Evolutionary conservation across 345 rosid species (phyloP).

Genomic region (Corchorus olitorius): DNA sequence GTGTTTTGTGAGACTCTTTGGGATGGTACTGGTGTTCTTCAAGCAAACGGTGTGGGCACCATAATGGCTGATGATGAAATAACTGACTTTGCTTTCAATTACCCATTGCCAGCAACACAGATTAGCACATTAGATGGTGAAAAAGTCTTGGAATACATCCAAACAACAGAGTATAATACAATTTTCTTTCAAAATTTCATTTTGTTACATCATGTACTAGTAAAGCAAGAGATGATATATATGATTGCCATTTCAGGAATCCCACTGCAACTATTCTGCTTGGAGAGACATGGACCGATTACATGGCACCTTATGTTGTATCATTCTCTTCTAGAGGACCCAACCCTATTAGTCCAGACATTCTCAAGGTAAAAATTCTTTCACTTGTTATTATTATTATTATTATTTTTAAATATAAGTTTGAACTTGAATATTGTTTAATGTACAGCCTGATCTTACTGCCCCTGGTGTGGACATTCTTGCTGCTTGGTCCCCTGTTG

Average conservation of each 20-base stretch:
- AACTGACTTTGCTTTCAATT: conserved; percentile 32
- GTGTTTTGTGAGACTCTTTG: conserved; percentile 26
- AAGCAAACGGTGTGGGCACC: conserved; percentile 31
- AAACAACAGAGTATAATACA: conserved; percentile 28
- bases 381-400: background rate
- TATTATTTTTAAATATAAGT: background rate
- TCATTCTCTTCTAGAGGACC: conserved; percentile 43
- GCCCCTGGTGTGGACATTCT: conserved; percentile 46
- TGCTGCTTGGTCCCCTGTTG: conserved; percentile 34
- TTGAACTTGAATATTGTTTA: background rate
- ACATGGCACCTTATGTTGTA: conserved; percentile 25
- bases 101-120: conserved; percentile 35
- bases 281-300: conserved; percentile 24
- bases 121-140: conserved; percentile 29
- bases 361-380: conserved; percentile 31
- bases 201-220: no score
- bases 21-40: conserved; percentile 24
- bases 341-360: conserved; percentile 29
- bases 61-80: conserved; percentile 23
- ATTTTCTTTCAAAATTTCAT: background rate
- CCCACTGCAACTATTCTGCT: conserved; percentile 37
- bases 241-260: conserved; percentile 11
- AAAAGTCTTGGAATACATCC: conserved; percentile 27
- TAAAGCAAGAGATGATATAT: background rate
- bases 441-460: conserved; percentile 37